Evolutionary conservation across 1,284 basidiomycete genomes (phyloP).

Genomic region (Salmacisia buchloeana): DNA sequence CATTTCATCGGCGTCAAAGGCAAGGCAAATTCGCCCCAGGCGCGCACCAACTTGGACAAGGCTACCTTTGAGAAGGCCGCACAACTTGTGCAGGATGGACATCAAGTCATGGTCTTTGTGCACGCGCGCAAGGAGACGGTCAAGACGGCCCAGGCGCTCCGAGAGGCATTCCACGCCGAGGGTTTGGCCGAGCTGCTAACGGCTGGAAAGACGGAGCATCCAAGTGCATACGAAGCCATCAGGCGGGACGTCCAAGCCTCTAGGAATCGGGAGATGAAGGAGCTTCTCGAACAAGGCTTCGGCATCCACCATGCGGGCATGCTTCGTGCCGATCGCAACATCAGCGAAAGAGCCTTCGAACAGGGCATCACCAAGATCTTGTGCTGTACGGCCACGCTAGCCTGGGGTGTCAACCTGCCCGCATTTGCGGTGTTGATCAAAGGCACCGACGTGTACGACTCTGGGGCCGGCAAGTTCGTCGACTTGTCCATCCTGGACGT

Average conservation of each 20-base stretch:
- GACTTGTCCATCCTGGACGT: slow-evolving; percentile 95
- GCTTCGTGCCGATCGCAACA: slow-evolving; percentile 85
- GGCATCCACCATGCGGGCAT: slow-evolving; percentile 98
- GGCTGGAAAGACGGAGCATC: slow-evolving; percentile 20
- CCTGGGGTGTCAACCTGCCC: slow-evolving; percentile 98
- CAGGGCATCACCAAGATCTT: slow-evolving; percentile 84
- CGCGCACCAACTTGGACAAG: slow-evolving; percentile 80
- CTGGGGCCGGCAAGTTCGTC: slow-evolving; percentile 60
- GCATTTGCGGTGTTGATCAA: slow-evolving; percentile 97
- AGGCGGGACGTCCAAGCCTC: slow-evolving; percentile 72
- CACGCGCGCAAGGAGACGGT: slow-evolving; percentile 98
- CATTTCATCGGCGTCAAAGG: slow-evolving; percentile 94
- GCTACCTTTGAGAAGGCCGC: slow-evolving; percentile 77
- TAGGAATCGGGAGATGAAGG: slow-evolving; percentile 92
- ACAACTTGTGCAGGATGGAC: slow-evolving; percentile 52
- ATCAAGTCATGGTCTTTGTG: slow-evolving; percentile 99
- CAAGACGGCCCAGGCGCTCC: slow-evolving; percentile 78
- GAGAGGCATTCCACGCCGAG: slow-evolving; percentile 72
- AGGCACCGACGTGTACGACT: slow-evolving; percentile 83
- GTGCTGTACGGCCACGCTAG: slow-evolving; percentile 95
- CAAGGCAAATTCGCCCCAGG: slow-evolving; percentile 70
- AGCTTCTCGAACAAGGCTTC: slow-evolving; percentile 85
- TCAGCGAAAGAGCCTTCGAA: slow-evolving; percentile 94
- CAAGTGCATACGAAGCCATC: slow-evolving; percentile 54
- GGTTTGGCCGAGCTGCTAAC: slow-evolving; percentile 68